phyloP scores from a whole-genome alignment of 176 grass and related monocot genomes.

The Tillandsia leiboldiana region DNA sequence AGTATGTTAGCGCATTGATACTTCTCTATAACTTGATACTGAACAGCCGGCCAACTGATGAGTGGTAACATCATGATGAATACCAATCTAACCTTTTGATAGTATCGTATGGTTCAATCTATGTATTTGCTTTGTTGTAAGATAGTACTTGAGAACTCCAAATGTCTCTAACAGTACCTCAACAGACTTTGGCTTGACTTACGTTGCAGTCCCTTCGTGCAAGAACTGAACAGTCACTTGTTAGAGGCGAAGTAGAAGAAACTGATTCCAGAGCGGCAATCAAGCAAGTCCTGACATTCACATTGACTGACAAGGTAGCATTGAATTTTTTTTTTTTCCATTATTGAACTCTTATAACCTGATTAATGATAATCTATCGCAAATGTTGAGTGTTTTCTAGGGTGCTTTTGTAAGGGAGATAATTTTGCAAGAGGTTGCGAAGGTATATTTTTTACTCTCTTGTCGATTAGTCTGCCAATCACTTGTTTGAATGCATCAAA shows the following conservation, averaged over 20 bases:
- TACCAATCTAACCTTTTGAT: not conserved
- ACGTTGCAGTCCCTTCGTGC: slow-evolving; percentile 71
- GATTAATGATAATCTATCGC: slow-evolving; percentile 13
- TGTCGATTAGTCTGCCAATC: not conserved
- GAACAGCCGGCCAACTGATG: not conserved
- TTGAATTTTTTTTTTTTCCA: slow-evolving; percentile 11
- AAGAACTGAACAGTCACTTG: slow-evolving; percentile 61
- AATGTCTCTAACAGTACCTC: not conserved
- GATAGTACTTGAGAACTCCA: not conserved
- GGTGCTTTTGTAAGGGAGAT: slow-evolving; percentile 98
- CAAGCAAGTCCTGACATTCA: slow-evolving; percentile 83
- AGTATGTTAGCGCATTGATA: not conserved
- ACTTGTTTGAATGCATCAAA: too few species aligned
- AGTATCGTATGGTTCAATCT: slow-evolving; percentile 1
- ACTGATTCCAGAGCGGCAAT: slow-evolving; percentile 49
- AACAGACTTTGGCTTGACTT: slow-evolving; percentile 3
- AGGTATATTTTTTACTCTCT: slow-evolving; percentile 36
- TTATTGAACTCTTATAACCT: slow-evolving; percentile 1
- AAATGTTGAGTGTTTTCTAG: slow-evolving; percentile 27
- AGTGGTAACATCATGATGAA: not conserved
- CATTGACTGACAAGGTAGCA: slow-evolving; percentile 72
- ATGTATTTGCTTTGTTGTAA: not conserved
- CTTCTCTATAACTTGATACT: not conserved
- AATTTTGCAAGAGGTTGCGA: slow-evolving; percentile 85
- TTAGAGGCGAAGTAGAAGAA: slow-evolving; percentile 37